Evolutionary conservation across 345 rosid species (phyloP), one percentile per base, ranked within the genome.

Genomic region (Lumnitzera littorea): DNA sequence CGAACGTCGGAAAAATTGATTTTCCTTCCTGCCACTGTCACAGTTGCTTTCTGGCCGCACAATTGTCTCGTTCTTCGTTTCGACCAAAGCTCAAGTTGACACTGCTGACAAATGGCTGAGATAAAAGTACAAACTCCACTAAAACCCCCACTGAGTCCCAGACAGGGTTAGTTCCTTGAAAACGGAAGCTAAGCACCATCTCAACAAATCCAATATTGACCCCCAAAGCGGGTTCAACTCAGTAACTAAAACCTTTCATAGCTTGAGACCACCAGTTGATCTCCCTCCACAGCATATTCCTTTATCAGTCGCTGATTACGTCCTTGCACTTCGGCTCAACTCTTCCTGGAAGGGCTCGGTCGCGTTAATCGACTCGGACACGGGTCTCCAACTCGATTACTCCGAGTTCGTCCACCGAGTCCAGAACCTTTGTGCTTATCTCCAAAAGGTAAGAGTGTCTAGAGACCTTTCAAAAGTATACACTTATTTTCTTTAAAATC

Each of bases 191-290:
- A 36, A 36, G 6, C 43, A 2, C 10, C 10, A 4, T 36, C 7
- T 36, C 43, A 2, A 5, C 43, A 36, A 36, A 36, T 36, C 15
- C 20, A 17, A 52, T 16, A 17, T 55, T 15, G 57, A 55, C 16
- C 36, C 57, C n/a, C 12, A 25, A 12, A 55, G 14, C 15, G 57
- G 57, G 24, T 55, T 23, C 36, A 12, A 55, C 57, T 15, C 36
- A 13, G 31, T 11, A 13, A 55, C 57, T 15, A 46, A 14, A 24
- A 68, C 63, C 2, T 68, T 62, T 13, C 67, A 51, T 31, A 68
- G 67, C 23, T 47, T 68, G 12, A 62, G 72, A 23, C 53, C 67
- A 1, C 55, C 58, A 41, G 14, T 62, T 12, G 12, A 62, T 24
- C 67, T 62, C 13, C 72, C 67, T 43, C 62, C 59, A 0, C 13